phyloP scores from a whole-genome alignment of 2,329 filamentous ascomycete genomes.

The Alternaria incomplexa region DNA sequence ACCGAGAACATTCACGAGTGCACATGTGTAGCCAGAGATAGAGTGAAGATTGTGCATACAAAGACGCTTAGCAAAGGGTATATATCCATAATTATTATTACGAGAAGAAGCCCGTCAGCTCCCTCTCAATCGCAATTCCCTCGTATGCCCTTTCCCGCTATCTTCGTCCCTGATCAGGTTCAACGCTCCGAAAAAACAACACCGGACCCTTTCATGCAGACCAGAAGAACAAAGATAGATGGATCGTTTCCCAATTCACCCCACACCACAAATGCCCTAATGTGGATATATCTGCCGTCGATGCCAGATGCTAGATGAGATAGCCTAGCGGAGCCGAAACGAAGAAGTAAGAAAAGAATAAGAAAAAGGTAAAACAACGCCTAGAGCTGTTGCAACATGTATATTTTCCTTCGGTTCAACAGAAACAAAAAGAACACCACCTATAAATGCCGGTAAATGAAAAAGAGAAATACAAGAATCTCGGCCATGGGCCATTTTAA shows the following conservation, averaged over 20 bases:
- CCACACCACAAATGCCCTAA: neutral
- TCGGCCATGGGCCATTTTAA: constrained; percentile 4
- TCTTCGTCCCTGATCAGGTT: neutral
- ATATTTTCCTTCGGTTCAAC: constrained; percentile 12
- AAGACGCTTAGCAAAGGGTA: neutral
- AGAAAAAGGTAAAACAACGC: neutral
- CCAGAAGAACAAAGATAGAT: neutral
- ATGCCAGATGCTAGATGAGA: constrained; percentile 2
- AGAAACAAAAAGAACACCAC: constrained; percentile 4
- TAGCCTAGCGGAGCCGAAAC: neutral
- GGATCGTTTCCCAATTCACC: neutral
- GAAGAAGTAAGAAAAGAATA: neutral
- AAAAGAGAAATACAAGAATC: neutral
- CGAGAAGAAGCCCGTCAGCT: neutral
- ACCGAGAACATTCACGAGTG: neutral
- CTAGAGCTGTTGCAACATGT: neutral
- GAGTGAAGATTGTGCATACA: neutral
- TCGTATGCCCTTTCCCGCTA: neutral
- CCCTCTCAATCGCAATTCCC: neutral
- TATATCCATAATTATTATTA: constrained; percentile 5
- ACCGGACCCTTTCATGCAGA: neutral
- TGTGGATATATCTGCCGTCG: neutral
- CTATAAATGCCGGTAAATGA: constrained; percentile 5
- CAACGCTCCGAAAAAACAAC: neutral
- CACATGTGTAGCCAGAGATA: neutral